phyloP scores from a whole-genome alignment of 1,284 basidiomycete genomes.

The Rhodofomes roseus region DNA sequence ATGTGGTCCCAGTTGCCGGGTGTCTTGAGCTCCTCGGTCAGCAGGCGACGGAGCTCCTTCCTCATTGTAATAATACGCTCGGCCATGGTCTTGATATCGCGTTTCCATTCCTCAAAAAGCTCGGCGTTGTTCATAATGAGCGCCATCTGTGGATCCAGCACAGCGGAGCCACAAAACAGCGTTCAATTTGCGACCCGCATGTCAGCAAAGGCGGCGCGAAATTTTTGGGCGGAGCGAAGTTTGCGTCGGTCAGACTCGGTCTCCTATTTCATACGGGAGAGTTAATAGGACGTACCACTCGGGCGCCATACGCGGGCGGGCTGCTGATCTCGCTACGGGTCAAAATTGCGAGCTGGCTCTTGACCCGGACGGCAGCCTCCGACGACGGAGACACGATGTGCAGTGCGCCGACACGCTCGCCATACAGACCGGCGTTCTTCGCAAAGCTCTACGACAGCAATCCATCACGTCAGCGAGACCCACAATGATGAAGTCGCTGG shows the following conservation, averaged over 20 bases:
- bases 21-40: constrained; percentile 85
- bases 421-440: constrained; percentile 94
- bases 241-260: no score
- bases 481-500: not conserved
- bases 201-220: not conserved
- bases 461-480: not conserved
- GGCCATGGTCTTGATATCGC: constrained; percentile 91
- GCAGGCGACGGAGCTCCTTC: constrained; percentile 69
- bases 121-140: constrained; percentile 71
- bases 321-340: constrained; percentile 93
- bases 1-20: constrained; percentile 94
- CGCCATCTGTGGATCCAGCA: constrained; percentile 48
- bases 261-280: not conserved
- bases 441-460: constrained; percentile 73
- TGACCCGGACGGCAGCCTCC: constrained; percentile 70
- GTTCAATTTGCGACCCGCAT: not conserved
- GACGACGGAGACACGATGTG: constrained; percentile 64
- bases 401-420: constrained; percentile 85
- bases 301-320: constrained; percentile 87
- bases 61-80: constrained; percentile 90
- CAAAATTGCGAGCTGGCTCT: constrained; percentile 84
- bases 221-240: not conserved
- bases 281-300: constrained; percentile 51
- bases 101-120: constrained; percentile 86
- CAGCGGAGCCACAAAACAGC: not conserved